These are phyloP conservation scores for Halophytophthora polymorphica DNA, from an alignment of 352 stramenopile genomes.

Conservation along the genomic window DNA sequence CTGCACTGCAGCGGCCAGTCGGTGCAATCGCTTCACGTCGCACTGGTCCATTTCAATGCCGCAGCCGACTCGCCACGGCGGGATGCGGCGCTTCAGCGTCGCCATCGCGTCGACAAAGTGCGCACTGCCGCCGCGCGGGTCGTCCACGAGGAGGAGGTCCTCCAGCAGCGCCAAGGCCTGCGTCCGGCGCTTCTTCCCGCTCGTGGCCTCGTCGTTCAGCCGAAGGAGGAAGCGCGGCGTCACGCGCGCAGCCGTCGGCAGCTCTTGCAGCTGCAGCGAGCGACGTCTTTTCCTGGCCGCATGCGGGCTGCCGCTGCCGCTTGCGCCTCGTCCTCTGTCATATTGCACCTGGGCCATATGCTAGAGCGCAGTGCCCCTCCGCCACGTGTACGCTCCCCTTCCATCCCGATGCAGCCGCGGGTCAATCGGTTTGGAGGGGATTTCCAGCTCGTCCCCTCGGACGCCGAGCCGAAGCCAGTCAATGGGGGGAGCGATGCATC, in stretches of 20 bases:
- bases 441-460: neutral
- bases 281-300: slow-evolving; percentile 12
- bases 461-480: neutral
- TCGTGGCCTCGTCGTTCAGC: neutral
- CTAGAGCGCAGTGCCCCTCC: neutral
- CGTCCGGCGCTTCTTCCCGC: neutral
- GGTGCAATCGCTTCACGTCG: slow-evolving; percentile 3
- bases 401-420: neutral
- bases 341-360: no score
- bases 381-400: slow-evolving; percentile 9
- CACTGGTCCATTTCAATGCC: slow-evolving; percentile 4
- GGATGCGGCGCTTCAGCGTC: slow-evolving; percentile 10
- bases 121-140: no score
- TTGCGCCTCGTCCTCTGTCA: no score
- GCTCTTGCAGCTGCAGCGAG: slow-evolving; percentile 7
- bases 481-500: neutral
- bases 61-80: slow-evolving; percentile 8
- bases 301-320: slow-evolving; percentile 8
- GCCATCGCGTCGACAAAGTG: no score
- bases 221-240: neutral
- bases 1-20: slow-evolving; percentile 1
- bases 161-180: slow-evolving; percentile 1
- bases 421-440: neutral
- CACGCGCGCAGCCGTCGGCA: neutral
- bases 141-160: neutral